Base-by-base conservation (phyloP, 306 rosid genomes). In the Alnus rubra region DNA sequence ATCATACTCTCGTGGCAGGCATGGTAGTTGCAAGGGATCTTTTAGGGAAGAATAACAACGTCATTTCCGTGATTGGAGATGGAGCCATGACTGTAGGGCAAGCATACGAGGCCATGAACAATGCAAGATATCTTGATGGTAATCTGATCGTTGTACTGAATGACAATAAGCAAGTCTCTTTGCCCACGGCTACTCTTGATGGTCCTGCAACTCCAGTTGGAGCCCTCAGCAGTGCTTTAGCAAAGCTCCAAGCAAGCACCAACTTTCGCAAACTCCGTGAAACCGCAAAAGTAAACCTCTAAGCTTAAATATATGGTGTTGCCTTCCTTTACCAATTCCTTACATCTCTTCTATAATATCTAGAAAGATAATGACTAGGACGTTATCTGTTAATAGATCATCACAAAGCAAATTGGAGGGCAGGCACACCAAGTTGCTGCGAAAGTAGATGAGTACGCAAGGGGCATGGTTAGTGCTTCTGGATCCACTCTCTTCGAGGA, bases 21-120 rank as follows among this genome's bases (percentile, higher is more conserved):
- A 95, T 95, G 98, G 98, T 98, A 5, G 97, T 91, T 82, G 98
- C 79, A 37, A 88, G 98, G 78, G 98, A 92, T 85, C 88, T 95
- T 16, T 79, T 91, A 47, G 97, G 96, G 80, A 95, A 92, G 76
- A 83, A 85, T 67, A 92, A 91, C 83, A 86, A 70, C 50, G 84
- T 95, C 19, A 87, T 95, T 72, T 89, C 98, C 7, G 98, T 95
- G 84, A 95, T 95, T 39, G 98, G 98, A 75, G 98, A 95, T 83
- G 98, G 98, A 47, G 97, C 97, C 71, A 90, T 95, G 94, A 92
- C 98, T 35, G 98, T 96, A 8, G 98, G 98, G 47, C 97, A 92
- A 87, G 98, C 98, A 52, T 95, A 95, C n/a, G 98, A 95, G 81
- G 98, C 98, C 68, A 82, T 95, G 98, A 95, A 92, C 81, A 95